Base-by-base conservation (phyloP, 2,329 filamentous ascomycete species). In the Penicillium vulpinum region DNA sequence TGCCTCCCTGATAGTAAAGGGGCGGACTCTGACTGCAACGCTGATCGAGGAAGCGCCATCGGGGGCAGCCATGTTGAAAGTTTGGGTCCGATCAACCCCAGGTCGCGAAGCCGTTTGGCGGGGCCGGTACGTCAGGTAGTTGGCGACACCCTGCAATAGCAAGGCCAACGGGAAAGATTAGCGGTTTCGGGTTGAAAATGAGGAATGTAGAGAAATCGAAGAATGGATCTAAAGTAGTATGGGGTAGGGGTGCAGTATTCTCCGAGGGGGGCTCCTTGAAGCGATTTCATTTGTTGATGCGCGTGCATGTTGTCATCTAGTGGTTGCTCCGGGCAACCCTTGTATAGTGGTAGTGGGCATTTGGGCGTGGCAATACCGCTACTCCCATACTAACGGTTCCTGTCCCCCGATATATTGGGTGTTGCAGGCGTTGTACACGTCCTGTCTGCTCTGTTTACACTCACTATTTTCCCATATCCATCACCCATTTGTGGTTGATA, bases 1-100 rank as follows among this genome's bases (percentile, higher is more conserved):
- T 65, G 94, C 94, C 82, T 99, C 94, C 78, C 92, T 84, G 66
- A 97, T 97, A 13, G 85, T 88, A 67, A 88, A 88, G 22, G 85
- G 85, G 59, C 85, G 81, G 48, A 88, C 85, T 74, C 85, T 79
- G 62, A 88, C 83, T 36, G 78, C 73, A 62, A 81, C 79, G 38
- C 74, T 78, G 59, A 81, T 81, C 13, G 79, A 81, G 21, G 79
- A 80, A 59, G 79, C 75, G 63, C 77, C 77, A 59, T 73, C 76
- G 47, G 73, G 64, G 56, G 71, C 67, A 60, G 73, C 70, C 78
- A 80, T 80, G 33, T 38, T 71, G 65, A 11, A 46, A 35, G 28
- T 51, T 44, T 28, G 52, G 53, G 55, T 56, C 43, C 46, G 48
- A 62, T 44, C 29, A 60, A 53, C 52, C 62, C 64, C 63, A 60